Evolutionary conservation across 1,284 basidiomycete species (phyloP), one percentile per base, ranked within the genome.

Genomic region (Mycosarcoma mackinlayi): DNA sequence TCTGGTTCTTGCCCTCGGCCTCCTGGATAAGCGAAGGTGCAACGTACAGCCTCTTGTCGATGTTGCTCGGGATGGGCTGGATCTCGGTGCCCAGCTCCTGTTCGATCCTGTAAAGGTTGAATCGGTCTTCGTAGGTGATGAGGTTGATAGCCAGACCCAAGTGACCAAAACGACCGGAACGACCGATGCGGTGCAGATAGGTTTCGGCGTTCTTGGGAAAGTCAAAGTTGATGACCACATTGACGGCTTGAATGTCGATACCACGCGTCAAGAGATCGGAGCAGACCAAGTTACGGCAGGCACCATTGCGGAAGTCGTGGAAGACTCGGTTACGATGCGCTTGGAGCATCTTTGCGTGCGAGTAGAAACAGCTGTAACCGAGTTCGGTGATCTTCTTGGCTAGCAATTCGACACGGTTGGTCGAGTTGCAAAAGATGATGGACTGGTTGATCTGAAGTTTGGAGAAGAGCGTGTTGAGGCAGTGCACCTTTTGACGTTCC

Each of bases 371-470:
- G 47, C 94, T 98, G 85, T 98, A 98, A 76, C 96, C 96, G 52
- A 98, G 90, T 81, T 98, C 95, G 18, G 95, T 98, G 76, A 98
- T 93, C 86, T 98, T 98, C 86, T 98, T 97, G 69, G 96, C 96
- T 65, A 98, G 88, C 44, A 98, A 90, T 85, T 98, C 95, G 85
- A 98, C 95, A 69, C 95, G 94, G 86, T 97, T 97, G 78, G 95
- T 98, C 66, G 94, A 97, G 87, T 98, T 98, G 86, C 95, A 98
- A 86, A 98, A 98, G 83, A 98, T 98, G 86, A 98, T 98, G 61
- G 94, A 96, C 86, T 98, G 94, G 85, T 98, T 98, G 87, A 98
- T 98, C 92, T 98, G 94, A 51, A 98, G 89, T 87, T 94, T 94
- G 73, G 92, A 94, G 87, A 96, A 96, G 76, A 96, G 88, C 55